Evolutionary conservation across 345 rosid genomes (phyloP), one percentile per base, ranked within the genome.

Genomic region (Populus tremula): DNA sequence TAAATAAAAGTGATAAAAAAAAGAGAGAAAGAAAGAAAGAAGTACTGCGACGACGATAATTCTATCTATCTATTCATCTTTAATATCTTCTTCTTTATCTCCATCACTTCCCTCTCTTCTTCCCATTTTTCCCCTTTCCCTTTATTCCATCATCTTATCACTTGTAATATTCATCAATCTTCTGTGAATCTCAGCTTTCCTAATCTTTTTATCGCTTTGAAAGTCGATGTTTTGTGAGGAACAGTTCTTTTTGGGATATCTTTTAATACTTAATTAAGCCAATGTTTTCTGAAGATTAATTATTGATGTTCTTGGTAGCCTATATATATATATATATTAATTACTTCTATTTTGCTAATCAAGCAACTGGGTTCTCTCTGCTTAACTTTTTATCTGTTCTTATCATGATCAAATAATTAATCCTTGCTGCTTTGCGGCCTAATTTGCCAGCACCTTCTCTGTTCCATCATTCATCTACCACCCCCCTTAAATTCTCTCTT

Each of bases 361-460:
- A 67, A 74, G 33, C 65, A 75, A 83, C 81, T 80, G 80, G 84
- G 87, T 89, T 84, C 84, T 84, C 82, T 69, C 61, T 43, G 2
- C 43, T 79, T 67, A 56, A 69, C 68, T 81, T 69, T 81, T 78
- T 77, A 23, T 82, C 76, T 80, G 73, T 77, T 87, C 79, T 80
- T 81, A 82, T 81, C 65, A 74, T 31, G 10, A 41, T 79, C 68
- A 81, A 77, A 79, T 83, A 79, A 84, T 81, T 83, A 79, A 84
- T 81, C 84, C 83, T 45, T 81, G 54, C 82, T 77, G 76, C 75
- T 82, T 69, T 75, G 80, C 82, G 76, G 77, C 87, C 84, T 82
- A 82, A 86, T 83, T 82, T 71, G 56, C 77, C 85, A 62, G 85
- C 80, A 79, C 75, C 75, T 2, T 45, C 50, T 74, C 47, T 87